Evolutionary conservation across 1,284 basidiomycete species (phyloP), one percentile per base, ranked within the genome.

Genomic region (Irpex rosettiformis): DNA sequence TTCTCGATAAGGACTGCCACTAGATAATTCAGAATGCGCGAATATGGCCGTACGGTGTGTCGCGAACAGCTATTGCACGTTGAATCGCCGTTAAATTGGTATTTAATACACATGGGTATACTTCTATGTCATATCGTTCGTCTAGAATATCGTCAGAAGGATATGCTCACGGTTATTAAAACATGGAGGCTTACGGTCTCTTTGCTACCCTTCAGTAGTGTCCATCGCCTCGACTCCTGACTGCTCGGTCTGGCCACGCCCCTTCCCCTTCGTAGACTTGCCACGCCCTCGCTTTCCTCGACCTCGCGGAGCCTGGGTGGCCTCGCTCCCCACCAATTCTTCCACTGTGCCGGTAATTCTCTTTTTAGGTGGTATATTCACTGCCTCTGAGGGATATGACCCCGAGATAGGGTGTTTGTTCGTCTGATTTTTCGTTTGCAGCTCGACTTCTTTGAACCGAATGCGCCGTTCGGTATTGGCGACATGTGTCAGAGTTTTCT

Each of bases 381-480:
- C 25, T 5, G 29, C 29, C 7, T 60, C 16, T 54, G 61, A 42
- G 56, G 47, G 40, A 27, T 24, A 29, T 16, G 22, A n/a, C 29
- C 16, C 48, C 56, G 55, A 25, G 52, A 42, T 33, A 56, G 47
- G 22, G 43, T 43, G 6, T 29, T 27, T 6, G 24, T 24, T 18
- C n/a, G 30, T 49, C 3, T 57, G 57, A 8, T 61, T 33, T 47
- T 59, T 57, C 63, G 77, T 76, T 52, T 73, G 73, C 29, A 87
- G 71, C 51, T 81, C 79, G 3, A 87, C 81, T 66, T 86, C 82
- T 57, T 77, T 79, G 73, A 91, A 90, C 13, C 76, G 77, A 53
- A 90, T 80, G 10, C 88, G 81, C 61, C 82, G 79, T 61, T 83
- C 81, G 0, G 85, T 84, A 45, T 76, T 82, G 13, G 79, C 78